Base-by-base conservation (phyloP, 1,139 yeast species). In the Petasospora fabianii region DNA sequence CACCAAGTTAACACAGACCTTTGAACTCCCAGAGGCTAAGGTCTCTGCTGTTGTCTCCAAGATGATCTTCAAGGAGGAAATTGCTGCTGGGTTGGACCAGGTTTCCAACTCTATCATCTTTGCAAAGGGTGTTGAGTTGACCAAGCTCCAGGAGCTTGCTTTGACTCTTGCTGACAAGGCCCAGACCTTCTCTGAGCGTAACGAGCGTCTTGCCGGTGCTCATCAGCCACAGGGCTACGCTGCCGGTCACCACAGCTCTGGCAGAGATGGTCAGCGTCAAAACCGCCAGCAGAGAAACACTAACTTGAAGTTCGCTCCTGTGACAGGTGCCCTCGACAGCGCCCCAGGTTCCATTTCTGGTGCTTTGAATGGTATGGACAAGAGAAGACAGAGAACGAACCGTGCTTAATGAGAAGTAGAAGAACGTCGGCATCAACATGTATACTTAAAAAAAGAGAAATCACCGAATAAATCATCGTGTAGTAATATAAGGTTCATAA, bases 101-200 rank as follows among this genome's bases (percentile, higher is more conserved):
- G 74, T 66, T 51, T 74, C 74, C 54, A 70, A 71, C 59, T 73
- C 72, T 50, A 68, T 78, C 60, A 79, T 71, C 56, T 77, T 74
- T 66, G 66, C 80, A 46, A 79, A 76, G 55, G 94, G 85, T 51
- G 85, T 81, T 41, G 96, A 85, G 60, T 76, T 88, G 56, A 74
- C 94, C 46, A 83, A 81, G 61, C 74, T 92, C 63, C 97, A 92
- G 71, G 90, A 84, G 60, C 77, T 90, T 59, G 95, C 97, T 17
- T 73, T 87, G 51, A 77, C 83, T 39, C 74, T 94, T 69, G 84
- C 90, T 53, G 97, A 92, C 54, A 88, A 86, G 73, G 86, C 85
- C 36, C 77, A 77, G 45, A 79, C 82, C 58, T 74, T 87, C 51
- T 76, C 84, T 39, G 96, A 87, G 62, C 80, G 86, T 70, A 86